A percentile compares a stretch with the other conserved stretches of the same genome.
Conservation (phyloP, 139 green algal species). For the Spirogloea muscicola region DNA sequence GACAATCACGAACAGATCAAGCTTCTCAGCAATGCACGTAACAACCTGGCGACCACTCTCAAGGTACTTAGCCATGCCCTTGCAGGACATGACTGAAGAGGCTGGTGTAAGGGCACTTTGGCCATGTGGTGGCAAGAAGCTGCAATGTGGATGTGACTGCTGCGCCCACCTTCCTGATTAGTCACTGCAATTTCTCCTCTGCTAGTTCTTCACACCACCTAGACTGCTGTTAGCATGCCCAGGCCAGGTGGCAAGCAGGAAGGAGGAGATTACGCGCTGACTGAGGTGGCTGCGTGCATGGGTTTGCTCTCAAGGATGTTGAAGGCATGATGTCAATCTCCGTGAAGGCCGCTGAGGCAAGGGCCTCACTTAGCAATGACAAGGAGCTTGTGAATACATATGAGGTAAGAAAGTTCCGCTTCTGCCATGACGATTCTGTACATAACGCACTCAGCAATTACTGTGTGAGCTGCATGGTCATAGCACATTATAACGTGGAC, state of each 20-base stretch:
- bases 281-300: not conserved
- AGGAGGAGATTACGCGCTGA: no score
- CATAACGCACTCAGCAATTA: no score
- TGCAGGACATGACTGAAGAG: no score
- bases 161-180: no score
- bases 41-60: constrained; percentile 46
- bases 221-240: no score
- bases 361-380: constrained; percentile 18
- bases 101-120: no score
- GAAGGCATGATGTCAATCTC: constrained; percentile 47
- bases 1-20: constrained; percentile 46
- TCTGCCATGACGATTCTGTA: not conserved
- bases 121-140: no score
- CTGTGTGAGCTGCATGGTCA: not conserved
- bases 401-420: constrained; percentile 13
- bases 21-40: constrained; percentile 37
- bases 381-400: constrained; percentile 44
- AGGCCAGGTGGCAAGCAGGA: no score
- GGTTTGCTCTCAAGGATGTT: constrained; percentile 29
- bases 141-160: no score
- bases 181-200: no score
- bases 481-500: not conserved
- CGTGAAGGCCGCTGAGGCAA: constrained; percentile 24
- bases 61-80: constrained; percentile 28
- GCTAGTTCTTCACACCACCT: no score